Evolutionary conservation across 345 rosid genomes (phyloP), one percentile per base, ranked within the genome.

Genomic region (Populus alba): DNA sequence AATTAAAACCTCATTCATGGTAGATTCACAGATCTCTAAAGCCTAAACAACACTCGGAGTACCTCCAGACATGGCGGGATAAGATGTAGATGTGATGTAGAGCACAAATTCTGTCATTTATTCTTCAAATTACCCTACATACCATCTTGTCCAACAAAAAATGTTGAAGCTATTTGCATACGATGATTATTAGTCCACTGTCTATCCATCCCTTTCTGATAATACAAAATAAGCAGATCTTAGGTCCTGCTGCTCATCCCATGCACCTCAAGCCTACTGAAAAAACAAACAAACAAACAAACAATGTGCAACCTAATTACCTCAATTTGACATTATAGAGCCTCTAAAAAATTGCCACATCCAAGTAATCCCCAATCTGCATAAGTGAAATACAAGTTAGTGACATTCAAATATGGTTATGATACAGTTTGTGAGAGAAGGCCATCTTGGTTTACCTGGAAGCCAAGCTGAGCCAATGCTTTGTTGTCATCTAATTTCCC

Each of bases 351-450:
- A 91, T 86, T 18, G 99, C 96, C 85, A 93, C 96, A 63, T 95
- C 99, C 87, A 95, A 87, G 87, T 92, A 92, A 80, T 95, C 98
- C 72, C 98, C 98, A 65, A 95, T 92, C 99, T 95, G 88, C 67
- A 81, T 41, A 80, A 0, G 27, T 29, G 72, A 67, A 74, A 53
- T 27, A 72, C 57, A 23, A 47, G 53, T 80, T 18, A 57, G 84
- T 51, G 49, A 76, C 57, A 76, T 33, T 68, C 55, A 49, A 35
- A 65, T 51, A 16, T n/a, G 63, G 10, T 31, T n/a, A 43, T 8
- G 72, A 77, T 41, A 22, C 0, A 35, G 29, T 25, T 61, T 4
- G 11, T 43, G 10, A 31, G 43, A 33, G 41, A 49, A 49, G 17
- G 23, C 35, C 38, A 71, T 41, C 49, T 78, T 39, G 69, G 27